Evolutionary conservation across 2,329 filamentous ascomycete genomes (phyloP), one percentile per base, ranked within the genome.

Genomic region (Rutstroemia sp.): DNA sequence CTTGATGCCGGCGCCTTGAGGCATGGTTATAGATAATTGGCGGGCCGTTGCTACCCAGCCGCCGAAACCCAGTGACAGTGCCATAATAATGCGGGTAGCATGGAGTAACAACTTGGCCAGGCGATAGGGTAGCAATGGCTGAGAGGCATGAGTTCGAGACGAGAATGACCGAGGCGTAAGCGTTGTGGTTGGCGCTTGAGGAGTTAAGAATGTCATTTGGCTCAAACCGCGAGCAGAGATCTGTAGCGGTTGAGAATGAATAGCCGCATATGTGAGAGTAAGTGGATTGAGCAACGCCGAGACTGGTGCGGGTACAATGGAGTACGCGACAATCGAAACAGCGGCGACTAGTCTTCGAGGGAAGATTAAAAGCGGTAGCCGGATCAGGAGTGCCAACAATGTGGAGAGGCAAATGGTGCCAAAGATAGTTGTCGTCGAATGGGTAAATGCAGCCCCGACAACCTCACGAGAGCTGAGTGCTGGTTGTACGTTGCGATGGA

Each of bases 31-130:
- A 52, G 80, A 77, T 4, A 96, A 76, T 71, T 88, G 86, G 61
- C 90, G 85, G 10, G 94, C 92, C 38, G 92, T 95, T 48, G 90
- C 88, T 8, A 97, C 90, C 94, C 94, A 99, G n/a, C 90, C 92
- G 4, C 89, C 92, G 67, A 97, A 95, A 0, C 92, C 92, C 30
- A 99, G 81, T 0, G 86, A 88, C 48, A 92, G 83, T 0, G 90
- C 90, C 83, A 96, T 95, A 67, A 96, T 88, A 69, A 92, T 88
- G 18, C 92, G 84, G 1, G 91, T 94, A 3, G 92, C 90, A 64
- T 96, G 90, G 3, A 99, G 82, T 7, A 99, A 80, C 27, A 97
- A 79, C 71, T 96, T 97, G 1, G 94, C 88, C 8, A 97, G 83
- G 4, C 90, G 84, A 70, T 97, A 99, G 0, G 94, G 88, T 23